Evolutionary conservation across 2,329 filamentous ascomycete species (phyloP).

Genomic region (Alternaria longipes): DNA sequence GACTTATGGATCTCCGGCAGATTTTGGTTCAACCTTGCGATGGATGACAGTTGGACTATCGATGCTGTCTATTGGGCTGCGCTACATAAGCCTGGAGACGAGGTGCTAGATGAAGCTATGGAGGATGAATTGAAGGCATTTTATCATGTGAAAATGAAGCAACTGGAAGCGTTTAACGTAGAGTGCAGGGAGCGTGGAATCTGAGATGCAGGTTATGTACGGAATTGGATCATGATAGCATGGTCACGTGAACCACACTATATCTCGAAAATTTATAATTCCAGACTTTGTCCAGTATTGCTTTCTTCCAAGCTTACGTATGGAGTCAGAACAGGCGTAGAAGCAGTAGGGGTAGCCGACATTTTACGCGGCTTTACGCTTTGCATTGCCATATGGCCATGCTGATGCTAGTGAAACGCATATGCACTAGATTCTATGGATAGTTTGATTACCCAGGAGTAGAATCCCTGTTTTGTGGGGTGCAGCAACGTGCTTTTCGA

Average conservation of each 20-base stretch:
- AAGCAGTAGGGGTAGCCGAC: background rate
- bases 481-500: constrained; percentile 6
- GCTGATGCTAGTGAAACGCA: background rate
- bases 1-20: background rate
- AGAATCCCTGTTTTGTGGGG: constrained; percentile 11
- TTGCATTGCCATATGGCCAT: background rate
- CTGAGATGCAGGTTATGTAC: too few species aligned
- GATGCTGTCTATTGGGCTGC: constrained; percentile 39
- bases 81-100: constrained; percentile 18
- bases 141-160: constrained; percentile 23
- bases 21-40: background rate
- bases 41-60: background rate
- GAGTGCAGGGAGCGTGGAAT: too few species aligned
- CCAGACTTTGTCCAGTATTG: background rate
- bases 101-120: constrained; percentile 14
- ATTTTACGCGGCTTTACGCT: background rate
- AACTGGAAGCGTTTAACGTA: constrained; percentile 21
- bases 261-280: background rate
- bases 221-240: too few species aligned
- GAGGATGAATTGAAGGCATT: constrained; percentile 16
- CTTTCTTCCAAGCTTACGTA: background rate
- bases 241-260: fast-evolving
- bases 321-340: fast-evolving
- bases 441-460: background rate
- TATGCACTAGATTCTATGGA: background rate